Conservation (phyloP, 1,284 basidiomycete genomes). For the Trametes pubescens region DNA sequence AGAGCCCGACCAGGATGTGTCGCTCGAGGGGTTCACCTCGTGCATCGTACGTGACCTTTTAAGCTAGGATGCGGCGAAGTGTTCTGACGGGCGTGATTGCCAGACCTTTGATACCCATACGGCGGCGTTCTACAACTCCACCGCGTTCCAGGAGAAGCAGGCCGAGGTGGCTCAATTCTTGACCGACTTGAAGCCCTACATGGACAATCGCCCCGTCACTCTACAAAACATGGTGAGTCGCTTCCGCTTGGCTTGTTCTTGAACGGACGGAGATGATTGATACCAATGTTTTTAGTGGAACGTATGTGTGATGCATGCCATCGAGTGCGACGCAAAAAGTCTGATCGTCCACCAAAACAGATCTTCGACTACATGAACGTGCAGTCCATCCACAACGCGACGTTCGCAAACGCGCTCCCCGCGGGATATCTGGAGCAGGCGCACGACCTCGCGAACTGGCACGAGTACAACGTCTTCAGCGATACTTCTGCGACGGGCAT, state of each 20-base stretch:
- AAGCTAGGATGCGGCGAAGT: background rate
- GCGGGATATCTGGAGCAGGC: constrained; percentile 48
- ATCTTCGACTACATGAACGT: constrained; percentile 63
- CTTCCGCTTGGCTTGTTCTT: background rate
- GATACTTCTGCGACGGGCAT: constrained; percentile 48
- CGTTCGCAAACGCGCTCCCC: constrained; percentile 44
- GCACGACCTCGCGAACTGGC: constrained; percentile 58
- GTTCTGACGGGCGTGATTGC: background rate
- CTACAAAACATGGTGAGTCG: constrained; percentile 52
- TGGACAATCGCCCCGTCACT: constrained; percentile 51
- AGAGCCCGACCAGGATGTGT: constrained; percentile 51
- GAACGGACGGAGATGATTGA: background rate
- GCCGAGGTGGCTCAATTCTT: constrained; percentile 49
- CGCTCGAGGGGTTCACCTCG: constrained; percentile 55
- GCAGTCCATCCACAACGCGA: constrained; percentile 56
- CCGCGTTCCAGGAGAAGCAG: constrained; percentile 47
- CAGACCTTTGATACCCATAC: constrained; percentile 44
- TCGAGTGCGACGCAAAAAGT: background rate
- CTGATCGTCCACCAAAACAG: constrained; percentile 31
- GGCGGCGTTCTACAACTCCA: constrained; percentile 43
- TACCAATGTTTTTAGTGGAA: constrained; percentile 43
- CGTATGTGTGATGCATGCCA: constrained; percentile 33
- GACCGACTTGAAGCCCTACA: constrained; percentile 46
- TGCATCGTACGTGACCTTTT: constrained; percentile 46
- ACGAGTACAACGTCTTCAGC: constrained; percentile 59